Evolutionary conservation across 371 early-diverging fungal genomes (phyloP), one percentile per base, ranked within the genome.

Genomic region (Mucor racemosus): DNA sequence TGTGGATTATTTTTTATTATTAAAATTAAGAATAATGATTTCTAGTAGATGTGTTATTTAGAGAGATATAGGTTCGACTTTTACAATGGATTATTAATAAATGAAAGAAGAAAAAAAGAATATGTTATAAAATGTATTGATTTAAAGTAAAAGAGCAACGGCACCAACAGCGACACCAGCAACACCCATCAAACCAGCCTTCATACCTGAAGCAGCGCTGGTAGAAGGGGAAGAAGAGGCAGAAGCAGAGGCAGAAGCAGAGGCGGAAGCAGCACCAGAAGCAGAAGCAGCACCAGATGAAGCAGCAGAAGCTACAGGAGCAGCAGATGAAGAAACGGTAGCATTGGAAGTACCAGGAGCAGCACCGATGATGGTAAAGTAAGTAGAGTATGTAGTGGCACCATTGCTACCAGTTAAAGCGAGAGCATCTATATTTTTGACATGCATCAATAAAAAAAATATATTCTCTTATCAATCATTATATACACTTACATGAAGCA

Each of bases 301-400:
- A 54, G 69, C 59, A 31, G 64, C 42, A 35, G 64, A 34, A 42
- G 60, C 21, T 19, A 60, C 60, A 60, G 60, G 21, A 50, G 50
- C 14, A 36, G 48, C 14, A 21, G 44, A 21, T 5, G 62, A 15
- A n/a, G 71, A 17, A n/a, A 55, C 50, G 6, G 56, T 38, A 42
- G 56, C 65, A n/a, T 55, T 56, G 35, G 58, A 5, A 17, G 58
- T 58, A 59, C 66, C 66, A 53, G 66, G 59, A 41, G 66, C 53
- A 50, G 53, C 60, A 53, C 70, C 76, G 14, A 77, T 50, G 58
- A 80, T 80, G 46, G 76, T 77, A 61, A 80, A 80, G 60, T 77
- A 76, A 34, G 78, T 60, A 61, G 78, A 77, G 65, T 80, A 80
- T 34, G 74, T 68, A 26, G 59, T 26, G 21, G n/a, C 54, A 54